Base-by-base conservation (phyloP, 1,284 basidiomycete species). In the Ganoderma sinense region DNA sequence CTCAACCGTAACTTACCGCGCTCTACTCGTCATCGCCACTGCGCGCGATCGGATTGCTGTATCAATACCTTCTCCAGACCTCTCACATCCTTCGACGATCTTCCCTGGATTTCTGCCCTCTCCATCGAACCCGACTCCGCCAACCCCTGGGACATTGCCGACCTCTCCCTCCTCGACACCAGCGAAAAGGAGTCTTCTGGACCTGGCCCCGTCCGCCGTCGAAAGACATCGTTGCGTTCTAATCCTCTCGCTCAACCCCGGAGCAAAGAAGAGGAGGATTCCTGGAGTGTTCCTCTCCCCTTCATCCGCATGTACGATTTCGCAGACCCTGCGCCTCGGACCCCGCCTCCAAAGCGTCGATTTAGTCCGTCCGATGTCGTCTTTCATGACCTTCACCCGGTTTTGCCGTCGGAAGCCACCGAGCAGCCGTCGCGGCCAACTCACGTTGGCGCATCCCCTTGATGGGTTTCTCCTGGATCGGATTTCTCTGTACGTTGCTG, bases 71-170 rank as follows among this genome's bases (percentile, higher is more conserved):
- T 74, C 26, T 61, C 68, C 16, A 70, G 71, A 41, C 72, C 75
- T 33, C 61, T 66, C 48, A 69, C 74, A n/a, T 69, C 75, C 39
- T 76, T 80, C 71, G 79, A 80, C 71, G 67, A 73, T 53, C 69
- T 80, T 7, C 76, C 79, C 10, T 80, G 79, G 79, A 78, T 80
- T n/a, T 76, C 77, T 26, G 74, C 77, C n/a, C 56, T 80, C 18
- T 69, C 76, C 75, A 68, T 70, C 70, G 51, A 73, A 72, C 65
- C 76, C 70, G 61, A 73, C 71, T 26, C 59, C 45, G 59, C 73
- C 51, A 74, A 78, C 65, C 70, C 75, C 20, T 78, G 76, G 76
- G 77, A 79, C 66, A 75, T 78, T 56, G 78, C 78, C 39, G 79
- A 80, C 60, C 74, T 80, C 13, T 80, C 79, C n/a, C 70, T 77